phyloP scores from a whole-genome alignment of 169 alveolate species.

The Miamiensis avidus region DNA sequence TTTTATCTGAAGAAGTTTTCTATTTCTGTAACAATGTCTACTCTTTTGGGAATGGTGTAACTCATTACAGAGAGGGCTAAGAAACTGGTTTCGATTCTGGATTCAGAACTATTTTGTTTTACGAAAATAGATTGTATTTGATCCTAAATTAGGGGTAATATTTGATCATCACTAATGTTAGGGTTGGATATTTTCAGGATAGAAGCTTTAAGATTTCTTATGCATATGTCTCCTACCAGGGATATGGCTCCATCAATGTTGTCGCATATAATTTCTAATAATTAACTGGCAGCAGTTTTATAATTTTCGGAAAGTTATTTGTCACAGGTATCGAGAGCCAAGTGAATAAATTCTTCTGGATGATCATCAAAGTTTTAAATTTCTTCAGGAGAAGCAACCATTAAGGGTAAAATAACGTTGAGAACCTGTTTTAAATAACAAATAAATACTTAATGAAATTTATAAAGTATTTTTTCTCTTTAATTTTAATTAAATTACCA shows the following conservation, averaged over 20 bases:
- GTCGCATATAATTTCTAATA: conserved; percentile 69
- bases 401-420: conserved; percentile 50
- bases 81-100: conserved; percentile 38
- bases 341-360: conserved; percentile 71
- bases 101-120: neutral
- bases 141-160: neutral
- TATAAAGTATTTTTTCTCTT: no score
- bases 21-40: conserved; percentile 27
- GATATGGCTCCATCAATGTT: conserved; percentile 62
- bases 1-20: conserved; percentile 25
- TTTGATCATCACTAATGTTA: neutral
- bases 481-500: no score
- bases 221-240: conserved; percentile 16
- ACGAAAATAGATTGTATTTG: conserved; percentile 23
- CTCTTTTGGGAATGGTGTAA: conserved; percentile 35
- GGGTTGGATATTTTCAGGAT: conserved; percentile 12
- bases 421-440: conserved; percentile 32
- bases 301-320: conserved; percentile 55
- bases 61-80: conserved; percentile 32
- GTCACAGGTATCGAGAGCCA: conserved; percentile 70
- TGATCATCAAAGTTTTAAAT: conserved; percentile 37
- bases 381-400: conserved; percentile 54
- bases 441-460: no score
- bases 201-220: conserved; percentile 3
- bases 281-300: conserved; percentile 66